Evolutionary conservation across 257 asterid genomes (phyloP), one percentile per base, ranked within the genome.

Genomic region (Mitragyna speciosa): DNA sequence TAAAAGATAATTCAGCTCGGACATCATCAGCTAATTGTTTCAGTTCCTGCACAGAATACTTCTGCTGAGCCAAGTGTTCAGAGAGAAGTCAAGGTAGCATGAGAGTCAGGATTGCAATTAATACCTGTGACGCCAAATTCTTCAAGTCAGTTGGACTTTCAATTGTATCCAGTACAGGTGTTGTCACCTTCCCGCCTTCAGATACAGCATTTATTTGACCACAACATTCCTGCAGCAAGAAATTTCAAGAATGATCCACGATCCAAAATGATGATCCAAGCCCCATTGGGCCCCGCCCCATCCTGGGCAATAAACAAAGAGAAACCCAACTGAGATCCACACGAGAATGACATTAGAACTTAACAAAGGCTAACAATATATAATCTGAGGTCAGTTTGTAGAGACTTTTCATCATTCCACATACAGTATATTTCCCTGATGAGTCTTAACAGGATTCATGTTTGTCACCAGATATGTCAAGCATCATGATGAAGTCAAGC

Each of bases 21-120:
- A 94, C 89, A 45, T 94, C 98, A 83, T 87, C 91, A 43, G 97
- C 94, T 81, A 92, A 86, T 83, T 92, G 97, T 80, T 87, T 89
- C 83, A 93, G 66, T 86, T 94, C 98, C 98, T 92, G 97, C 90
- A 86, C 28, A 66, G 73, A 66, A 79, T 58, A 71, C 76, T 49
- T 64, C 41, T 6, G 31, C 41, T 90, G 61, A 82, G 82, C 65
- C 48, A 71, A 63, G 33, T 71, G 58, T 74, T 81, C 31, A 36
- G 41, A 36, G 41, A 67, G 49, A 26, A 81, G 72, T 52, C 66
- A 72, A 59, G 41, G 74, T 75, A 61, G 79, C 72, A 81, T 70
- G 20, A 64, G 49, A 61, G 49, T 72, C 20, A 51, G 47, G 72
- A 72, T 58, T 71, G 67, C 31, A 22, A 71, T 48, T 84, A 69